Base-by-base conservation (phyloP, 768 basidiomycete species). In the Coprinellus micaceus region DNA sequence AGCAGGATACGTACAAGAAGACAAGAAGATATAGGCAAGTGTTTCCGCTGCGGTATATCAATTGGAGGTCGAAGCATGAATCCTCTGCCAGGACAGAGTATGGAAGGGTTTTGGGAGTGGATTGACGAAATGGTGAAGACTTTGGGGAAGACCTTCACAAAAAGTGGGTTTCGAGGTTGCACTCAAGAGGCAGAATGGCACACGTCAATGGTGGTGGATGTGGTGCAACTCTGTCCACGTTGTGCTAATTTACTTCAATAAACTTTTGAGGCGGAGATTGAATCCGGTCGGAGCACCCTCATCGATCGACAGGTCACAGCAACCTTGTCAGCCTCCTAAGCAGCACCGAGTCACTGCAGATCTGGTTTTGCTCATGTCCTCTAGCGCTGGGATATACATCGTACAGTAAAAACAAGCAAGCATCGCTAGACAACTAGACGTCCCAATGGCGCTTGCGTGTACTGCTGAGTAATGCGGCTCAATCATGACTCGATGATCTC, bases 51-150 rank as follows among this genome's bases (percentile, higher is more conserved):
- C 72, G 79, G 74, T 76, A 81, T 83, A 82, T 74, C 78, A 77
- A 84, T 82, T 80, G 84, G 85, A 83, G 87, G 87, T 82, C 87
- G 88, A 90, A 89, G 89, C 89, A 92, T 92, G 89, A 91, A 92
- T 86, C 83, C 79, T 83, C 86, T 86, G 84, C 76, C 78, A 70
- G 68, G 77, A 82, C 83, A 85, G 84, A 83, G 84, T 81, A 59
- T 57, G 56, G 67, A 66, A 65, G 66, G 58, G 55, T 70, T 66
- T 71, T 71, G 67, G 67, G 72, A 71, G 75, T 74, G 69, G 74
- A 78, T 71, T 71, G 84, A 77, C 75, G 82, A 77, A 84, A 86
- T 86, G 63, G 82, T 86, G 83, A 77, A 81, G 71, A 66, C 48
- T 61, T 54, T 39, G 58, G 62, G 60, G 60, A 64, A 60, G 57